phyloP scores from a whole-genome alignment of 2,329 filamentous ascomycete genomes.

The Diaporthe nobilis region DNA sequence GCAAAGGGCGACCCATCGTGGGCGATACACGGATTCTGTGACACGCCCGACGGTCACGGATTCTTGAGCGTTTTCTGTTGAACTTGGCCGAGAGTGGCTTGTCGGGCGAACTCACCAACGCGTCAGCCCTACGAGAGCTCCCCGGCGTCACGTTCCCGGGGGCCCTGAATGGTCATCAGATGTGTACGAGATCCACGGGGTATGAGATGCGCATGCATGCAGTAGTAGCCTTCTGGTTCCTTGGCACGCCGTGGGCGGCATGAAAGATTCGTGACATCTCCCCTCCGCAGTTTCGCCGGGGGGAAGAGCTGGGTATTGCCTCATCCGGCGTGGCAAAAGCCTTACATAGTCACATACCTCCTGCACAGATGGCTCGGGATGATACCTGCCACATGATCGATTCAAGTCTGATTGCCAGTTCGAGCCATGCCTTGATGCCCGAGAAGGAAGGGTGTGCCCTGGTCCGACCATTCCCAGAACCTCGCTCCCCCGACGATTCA shows the following conservation, averaged over 20 bases:
- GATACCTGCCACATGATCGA: constrained; percentile 7
- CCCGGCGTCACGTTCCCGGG: not conserved
- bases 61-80: not conserved
- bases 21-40: not conserved
- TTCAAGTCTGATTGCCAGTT: not conserved
- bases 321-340: not conserved
- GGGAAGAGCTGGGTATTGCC: not conserved
- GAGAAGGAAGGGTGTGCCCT: constrained; percentile 1
- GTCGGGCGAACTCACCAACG: not conserved
- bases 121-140: constrained; percentile 25
- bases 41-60: not conserved
- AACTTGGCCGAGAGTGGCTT: not conserved
- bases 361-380: constrained; percentile 1
- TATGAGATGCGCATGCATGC: constrained; percentile 14
- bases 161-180: not conserved
- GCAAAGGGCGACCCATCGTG: not conserved
- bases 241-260: constrained; percentile 9
- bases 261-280: not conserved
- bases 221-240: not conserved
- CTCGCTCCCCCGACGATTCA: not conserved
- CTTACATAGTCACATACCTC: not conserved
- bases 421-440: not conserved
- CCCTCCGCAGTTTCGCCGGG: constrained; percentile 10
- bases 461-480: not conserved
- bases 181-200: constrained; percentile 17